Evolutionary conservation across 176 grass and related monocot species (phyloP).

Genomic region (Oryza officinalis): DNA sequence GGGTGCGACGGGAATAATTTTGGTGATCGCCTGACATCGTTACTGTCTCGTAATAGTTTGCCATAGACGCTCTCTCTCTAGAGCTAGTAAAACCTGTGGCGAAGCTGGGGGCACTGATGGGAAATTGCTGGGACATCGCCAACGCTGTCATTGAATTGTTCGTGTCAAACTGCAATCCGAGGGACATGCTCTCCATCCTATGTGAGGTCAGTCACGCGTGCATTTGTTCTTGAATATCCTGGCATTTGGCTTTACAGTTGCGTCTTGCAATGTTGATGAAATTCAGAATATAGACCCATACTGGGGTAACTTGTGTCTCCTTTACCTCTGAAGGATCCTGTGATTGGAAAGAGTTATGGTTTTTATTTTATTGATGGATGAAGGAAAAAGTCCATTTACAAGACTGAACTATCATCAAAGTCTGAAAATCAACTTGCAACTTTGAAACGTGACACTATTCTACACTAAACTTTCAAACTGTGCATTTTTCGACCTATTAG

Average conservation of each 20-base stretch:
- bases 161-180: conserved; percentile 50
- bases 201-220: conserved; percentile 52
- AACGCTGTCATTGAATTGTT: conserved; percentile 40
- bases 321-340: background rate
- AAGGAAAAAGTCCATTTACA: background rate
- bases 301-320: background rate
- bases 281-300: background rate
- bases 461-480: background rate
- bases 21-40: background rate
- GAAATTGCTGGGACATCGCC: conserved; percentile 36
- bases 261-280: background rate
- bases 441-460: too few relatives aligned
- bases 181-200: conserved; percentile 71
- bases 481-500: too few relatives aligned
- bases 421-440: background rate
- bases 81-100: conserved; percentile 61
- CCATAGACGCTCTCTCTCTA: conserved; percentile 63
- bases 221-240: background rate
- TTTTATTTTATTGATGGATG: background rate
- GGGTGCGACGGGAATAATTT: background rate
- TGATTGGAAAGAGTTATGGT: background rate
- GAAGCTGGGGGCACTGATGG: conserved; percentile 42
- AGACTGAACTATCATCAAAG: background rate
- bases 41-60: conserved; percentile 35
- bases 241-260: background rate